These are phyloP conservation scores for barley (Hordeum vulgare) DNA, from an alignment of 176 grass and related monocot genomes.

Conservation along the genomic window DNA sequence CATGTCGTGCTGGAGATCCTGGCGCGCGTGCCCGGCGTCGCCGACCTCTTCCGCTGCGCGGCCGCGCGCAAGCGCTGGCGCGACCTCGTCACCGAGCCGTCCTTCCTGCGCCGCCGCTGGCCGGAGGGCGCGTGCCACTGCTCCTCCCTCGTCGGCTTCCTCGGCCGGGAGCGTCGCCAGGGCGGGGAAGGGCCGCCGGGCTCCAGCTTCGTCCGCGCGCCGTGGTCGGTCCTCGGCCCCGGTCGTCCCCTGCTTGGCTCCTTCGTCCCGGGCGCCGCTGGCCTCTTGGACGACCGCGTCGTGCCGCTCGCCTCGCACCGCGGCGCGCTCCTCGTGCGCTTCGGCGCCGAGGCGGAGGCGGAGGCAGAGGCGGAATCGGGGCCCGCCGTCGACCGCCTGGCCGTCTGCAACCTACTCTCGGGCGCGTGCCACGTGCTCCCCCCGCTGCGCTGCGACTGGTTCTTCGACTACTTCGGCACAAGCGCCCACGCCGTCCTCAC, in stretches of 20 bases:
- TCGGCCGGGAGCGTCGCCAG: background rate
- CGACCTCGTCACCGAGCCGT: background rate
- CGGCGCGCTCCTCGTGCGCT: constrained; percentile 6
- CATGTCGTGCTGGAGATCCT: background rate
- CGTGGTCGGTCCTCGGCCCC: background rate
- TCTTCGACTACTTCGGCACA: background rate
- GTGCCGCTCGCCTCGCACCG: background rate
- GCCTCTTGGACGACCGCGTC: background rate
- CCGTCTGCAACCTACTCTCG: background rate
- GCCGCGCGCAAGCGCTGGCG: background rate
- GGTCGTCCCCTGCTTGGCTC: background rate
- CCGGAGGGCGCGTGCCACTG: background rate
- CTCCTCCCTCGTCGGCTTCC: background rate
- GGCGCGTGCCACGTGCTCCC: background rate
- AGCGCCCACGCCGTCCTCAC: background rate
- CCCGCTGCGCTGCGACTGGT: background rate
- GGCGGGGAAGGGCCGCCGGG: background rate
- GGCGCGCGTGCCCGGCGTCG: background rate
- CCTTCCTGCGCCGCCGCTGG: background rate
- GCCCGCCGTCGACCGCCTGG: background rate
- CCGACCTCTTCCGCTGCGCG: background rate
- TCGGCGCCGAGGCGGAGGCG: background rate
- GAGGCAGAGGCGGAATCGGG: background rate
- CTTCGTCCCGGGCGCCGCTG: background rate
- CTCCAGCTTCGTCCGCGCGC: background rate